Percentiles rank a stretch among this genome's conserved stretches.
Evolutionary conservation across 352 stramenopile species (phyloP).

Genomic region (Blastocystis sp.): DNA sequence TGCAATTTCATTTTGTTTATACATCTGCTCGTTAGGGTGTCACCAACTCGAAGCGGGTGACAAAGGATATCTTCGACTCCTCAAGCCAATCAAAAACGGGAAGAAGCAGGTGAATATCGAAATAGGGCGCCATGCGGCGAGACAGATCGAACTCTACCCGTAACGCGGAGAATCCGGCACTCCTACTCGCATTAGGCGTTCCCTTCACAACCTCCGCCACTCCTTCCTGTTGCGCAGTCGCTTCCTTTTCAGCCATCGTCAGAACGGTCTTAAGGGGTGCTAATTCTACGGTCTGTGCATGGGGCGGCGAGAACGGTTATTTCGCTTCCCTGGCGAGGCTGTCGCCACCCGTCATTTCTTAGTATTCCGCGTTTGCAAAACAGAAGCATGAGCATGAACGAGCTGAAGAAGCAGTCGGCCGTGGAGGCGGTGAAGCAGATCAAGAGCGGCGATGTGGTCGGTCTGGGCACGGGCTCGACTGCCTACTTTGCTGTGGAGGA

Average conservation of each 20-base stretch:
- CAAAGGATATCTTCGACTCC: conserved; percentile 27
- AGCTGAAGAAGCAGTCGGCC: conserved; percentile 35
- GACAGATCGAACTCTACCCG: conserved; percentile 21
- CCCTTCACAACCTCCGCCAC: too few species aligned
- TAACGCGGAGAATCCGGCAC: not conserved
- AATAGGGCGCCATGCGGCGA: not conserved
- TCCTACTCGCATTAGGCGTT: too few species aligned
- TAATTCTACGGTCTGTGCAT: too few species aligned
- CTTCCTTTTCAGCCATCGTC: too few species aligned
- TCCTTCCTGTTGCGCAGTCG: too few species aligned
- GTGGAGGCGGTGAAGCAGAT: conserved; percentile 69
- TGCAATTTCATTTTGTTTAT: conserved; percentile 23
- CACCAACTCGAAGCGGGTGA: not conserved
- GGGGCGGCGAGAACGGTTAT: too few species aligned
- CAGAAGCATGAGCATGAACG: not conserved
- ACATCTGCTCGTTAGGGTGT: conserved; percentile 9
- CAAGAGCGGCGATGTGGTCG: conserved; percentile 69
- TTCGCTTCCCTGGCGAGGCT: too few species aligned
- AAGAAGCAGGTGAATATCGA: conserved; percentile 41
- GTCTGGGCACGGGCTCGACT: conserved; percentile 71
- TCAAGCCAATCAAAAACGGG: conserved; percentile 19
- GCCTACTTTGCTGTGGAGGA: conserved; percentile 71
- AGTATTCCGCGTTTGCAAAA: not conserved
- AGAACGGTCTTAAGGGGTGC: too few species aligned
- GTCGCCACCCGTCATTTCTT: too few species aligned